These are phyloP conservation scores for Candida anutae DNA, from an alignment of 1,139 yeast genomes.

Conservation along the genomic window DNA sequence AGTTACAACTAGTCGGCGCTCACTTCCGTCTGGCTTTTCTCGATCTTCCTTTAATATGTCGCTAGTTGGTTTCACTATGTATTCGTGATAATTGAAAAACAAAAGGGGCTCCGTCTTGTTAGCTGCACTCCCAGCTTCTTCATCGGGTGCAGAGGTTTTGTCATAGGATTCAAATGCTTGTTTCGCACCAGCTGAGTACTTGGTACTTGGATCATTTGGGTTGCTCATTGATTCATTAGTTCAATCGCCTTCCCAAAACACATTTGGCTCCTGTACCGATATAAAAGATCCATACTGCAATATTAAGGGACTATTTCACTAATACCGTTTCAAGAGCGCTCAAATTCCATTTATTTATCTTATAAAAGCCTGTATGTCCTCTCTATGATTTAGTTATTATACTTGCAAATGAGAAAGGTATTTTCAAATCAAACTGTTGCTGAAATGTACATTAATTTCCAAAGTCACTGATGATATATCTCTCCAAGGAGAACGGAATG, in stretches of 20 bases:
- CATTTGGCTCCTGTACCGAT: neutral
- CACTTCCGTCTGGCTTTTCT: too few species aligned
- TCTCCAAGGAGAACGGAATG: too few species aligned
- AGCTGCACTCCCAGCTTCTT: neutral
- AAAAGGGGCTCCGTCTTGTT: constrained; percentile 12
- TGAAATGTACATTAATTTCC: too few species aligned
- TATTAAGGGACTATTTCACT: neutral
- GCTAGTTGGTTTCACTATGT: constrained; percentile 22
- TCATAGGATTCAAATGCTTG: too few species aligned
- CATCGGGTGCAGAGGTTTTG: neutral
- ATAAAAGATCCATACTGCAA: neutral
- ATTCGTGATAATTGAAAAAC: constrained; percentile 67
- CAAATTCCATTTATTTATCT: neutral
- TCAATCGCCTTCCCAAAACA: neutral
- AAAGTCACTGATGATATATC: too few species aligned
- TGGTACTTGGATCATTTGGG: constrained; percentile 9
- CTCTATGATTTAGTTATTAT: too few species aligned
- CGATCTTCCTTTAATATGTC: constrained; percentile 12
- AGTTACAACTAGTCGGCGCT: constrained; percentile 35
- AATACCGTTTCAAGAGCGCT: neutral
- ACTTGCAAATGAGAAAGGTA: too few species aligned
- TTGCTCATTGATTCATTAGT: neutral
- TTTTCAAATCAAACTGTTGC: too few species aligned
- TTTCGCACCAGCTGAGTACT: too few species aligned
- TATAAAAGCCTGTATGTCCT: too few species aligned